Evolutionary conservation across 2,329 filamentous ascomycete species (phyloP).

Genomic region (Ceratocystis ficicola): DNA sequence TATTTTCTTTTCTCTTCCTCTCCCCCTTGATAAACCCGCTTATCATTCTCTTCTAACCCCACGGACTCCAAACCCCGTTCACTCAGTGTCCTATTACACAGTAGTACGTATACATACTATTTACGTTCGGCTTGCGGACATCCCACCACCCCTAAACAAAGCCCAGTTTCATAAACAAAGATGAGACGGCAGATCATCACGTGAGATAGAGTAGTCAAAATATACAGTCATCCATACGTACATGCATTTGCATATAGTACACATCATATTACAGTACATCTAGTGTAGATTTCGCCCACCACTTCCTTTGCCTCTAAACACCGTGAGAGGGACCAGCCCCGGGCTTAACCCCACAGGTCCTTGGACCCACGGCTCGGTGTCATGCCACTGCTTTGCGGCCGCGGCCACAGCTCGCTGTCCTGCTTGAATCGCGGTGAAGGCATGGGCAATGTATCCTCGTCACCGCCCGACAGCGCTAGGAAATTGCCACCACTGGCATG

Average conservation of each 20-base stretch:
- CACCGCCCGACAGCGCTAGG: constrained; percentile 37
- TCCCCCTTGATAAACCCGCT: neutral
- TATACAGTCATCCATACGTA: too few relatives aligned
- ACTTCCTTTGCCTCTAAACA: neutral
- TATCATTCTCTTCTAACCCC: too few relatives aligned
- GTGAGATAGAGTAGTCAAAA: neutral
- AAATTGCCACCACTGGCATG: constrained; percentile 40
- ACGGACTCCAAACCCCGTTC: too few relatives aligned
- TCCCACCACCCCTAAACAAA: neutral
- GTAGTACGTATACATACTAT: neutral
- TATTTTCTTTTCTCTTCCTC: neutral
- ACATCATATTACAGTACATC: neutral
- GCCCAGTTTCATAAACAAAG: neutral
- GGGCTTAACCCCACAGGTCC: constrained; percentile 34
- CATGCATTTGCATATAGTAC: neutral
- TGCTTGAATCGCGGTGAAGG: constrained; percentile 22
- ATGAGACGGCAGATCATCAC: constrained; percentile 1
- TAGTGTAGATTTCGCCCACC: neutral
- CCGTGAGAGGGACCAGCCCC: neutral
- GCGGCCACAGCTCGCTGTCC: constrained; percentile 33
- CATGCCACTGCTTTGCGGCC: constrained; percentile 35
- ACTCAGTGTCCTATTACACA: too few relatives aligned
- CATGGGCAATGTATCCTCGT: constrained; percentile 20
- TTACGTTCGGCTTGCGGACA: neutral
- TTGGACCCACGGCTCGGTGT: constrained; percentile 30